Evolutionary conservation across 495 filamentous ascomycete species (phyloP), one percentile per base, ranked within the genome.

Genomic region (Penicillium roqueforti): DNA sequence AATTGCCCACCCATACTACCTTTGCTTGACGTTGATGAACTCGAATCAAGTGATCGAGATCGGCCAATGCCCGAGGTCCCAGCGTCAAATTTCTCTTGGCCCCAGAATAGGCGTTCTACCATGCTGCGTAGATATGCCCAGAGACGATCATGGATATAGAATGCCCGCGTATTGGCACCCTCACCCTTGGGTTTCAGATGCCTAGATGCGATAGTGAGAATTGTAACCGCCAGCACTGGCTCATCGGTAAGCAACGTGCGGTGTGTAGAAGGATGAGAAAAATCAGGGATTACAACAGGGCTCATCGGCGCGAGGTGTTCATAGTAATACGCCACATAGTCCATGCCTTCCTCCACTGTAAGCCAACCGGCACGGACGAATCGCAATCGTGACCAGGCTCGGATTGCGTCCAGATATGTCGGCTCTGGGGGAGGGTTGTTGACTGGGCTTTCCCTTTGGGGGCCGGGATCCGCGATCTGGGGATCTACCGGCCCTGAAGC

Each of bases 301-400:
- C 93, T 97, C 63, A 98, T 75, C 3, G 91, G 91, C 3, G 90
- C 88, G 2, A 97, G 80, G 58, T 90, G 87, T 50, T 86, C 81
- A 68, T 96, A 96, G 72, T 96, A 98, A 66, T 97, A 97, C 64
- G 88, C 84, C 58, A 98, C 87, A 65, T 97, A 98, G 25, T 82
- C 84, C 66, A 97, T 89, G 1, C 88, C 92, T 68, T 98, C 93
- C 58, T 85, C 82, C 2, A 92, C 89, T 0, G 91, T 96, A 61
- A 98, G 92, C 93, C 93, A 98, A 19, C 93, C 93, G 7, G 89
- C 91, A 46, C 89, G 86, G 18, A 97, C 92, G 68, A 97, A 97
- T 51, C 91, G 83, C 61, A 95, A 85, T 58, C 89, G 81, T 9
- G 87, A 85, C 93, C 93, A 98, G 9, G 88, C 88, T 59, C 84